Base-by-base conservation (phyloP, 768 basidiomycete species). In the Polyporus arcularius region DNA sequence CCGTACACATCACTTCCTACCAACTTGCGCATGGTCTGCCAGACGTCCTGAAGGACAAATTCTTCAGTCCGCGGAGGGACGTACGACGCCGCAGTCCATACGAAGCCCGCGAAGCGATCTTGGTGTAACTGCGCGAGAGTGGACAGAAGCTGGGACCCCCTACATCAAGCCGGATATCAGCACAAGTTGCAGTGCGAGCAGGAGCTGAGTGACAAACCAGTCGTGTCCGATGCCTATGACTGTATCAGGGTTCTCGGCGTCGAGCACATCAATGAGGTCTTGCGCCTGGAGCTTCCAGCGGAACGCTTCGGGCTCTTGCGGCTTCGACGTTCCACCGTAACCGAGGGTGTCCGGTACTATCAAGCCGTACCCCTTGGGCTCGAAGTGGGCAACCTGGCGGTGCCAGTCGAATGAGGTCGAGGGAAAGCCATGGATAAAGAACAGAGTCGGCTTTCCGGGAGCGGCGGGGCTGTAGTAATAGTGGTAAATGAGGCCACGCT, bases 341-440 rank as follows among this genome's bases (percentile, higher is more conserved):
- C 82, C 82, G 11, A 83, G 74, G 63, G 78, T 72, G 63, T 83
- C 82, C 0, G 81, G 81, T 16, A 73, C 76, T 42, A 84, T 65
- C 9, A 82, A 18, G 9, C 80, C 77, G 48, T 76, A 80, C 35
- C 81, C 82, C 61, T 68, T 67, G 16, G 69, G 64, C 45, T 70
- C 59, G 65, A 83, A 75, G 65, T 73, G 69, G 49, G 70, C 62
- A 50, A 80, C 73, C 58, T 80, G 76, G 21, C 69, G 65, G 38
- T 71, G 69, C 82, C 82, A 83, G 50, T 76, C 77, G 42, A 50
- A 55, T 1, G 78, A 76, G 5, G 72, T 74, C 0, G 77, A 76
- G 0, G 79, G 80, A 49, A 79, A 82, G 14, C 80, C 80, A 55
- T 82, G 80, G 28, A 80, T 53, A 48, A 82, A 74, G 16, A 82